Evolutionary conservation across 768 basidiomycete genomes (phyloP).

Genomic region (Tylopilus vinaceipallidus): DNA sequence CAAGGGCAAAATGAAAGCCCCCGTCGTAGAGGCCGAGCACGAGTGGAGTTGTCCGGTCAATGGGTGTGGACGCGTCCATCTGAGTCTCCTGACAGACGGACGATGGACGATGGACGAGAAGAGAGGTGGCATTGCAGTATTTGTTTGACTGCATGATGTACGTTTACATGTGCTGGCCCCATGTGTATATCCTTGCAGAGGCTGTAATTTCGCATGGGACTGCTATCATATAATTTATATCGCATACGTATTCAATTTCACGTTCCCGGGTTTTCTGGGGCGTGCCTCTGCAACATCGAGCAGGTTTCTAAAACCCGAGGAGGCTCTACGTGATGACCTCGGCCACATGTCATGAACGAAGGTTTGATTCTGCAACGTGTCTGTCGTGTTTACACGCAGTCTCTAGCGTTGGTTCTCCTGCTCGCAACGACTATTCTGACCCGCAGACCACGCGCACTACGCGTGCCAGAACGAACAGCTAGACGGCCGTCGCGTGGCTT

Average conservation of each 20-base stretch:
- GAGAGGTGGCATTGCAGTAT: slow-evolving; percentile 38
- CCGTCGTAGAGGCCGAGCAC: slow-evolving; percentile 44
- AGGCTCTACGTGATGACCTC: background rate
- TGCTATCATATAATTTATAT: slow-evolving; percentile 12
- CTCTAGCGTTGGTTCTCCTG: slow-evolving; percentile 3
- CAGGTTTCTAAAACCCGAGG: slow-evolving; percentile 6
- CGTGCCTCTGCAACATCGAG: too few species aligned
- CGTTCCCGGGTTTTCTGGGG: too few species aligned
- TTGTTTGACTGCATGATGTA: slow-evolving; percentile 32
- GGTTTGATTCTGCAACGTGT: slow-evolving; percentile 24
- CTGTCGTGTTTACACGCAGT: slow-evolving; percentile 10
- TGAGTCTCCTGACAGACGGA: slow-evolving; percentile 56
- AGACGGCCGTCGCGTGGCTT: slow-evolving; percentile 16
- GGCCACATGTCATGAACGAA: slow-evolving; percentile 20
- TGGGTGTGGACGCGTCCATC: slow-evolving; percentile 52
- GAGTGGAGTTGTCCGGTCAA: slow-evolving; percentile 67
- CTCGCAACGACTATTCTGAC: slow-evolving; percentile 6
- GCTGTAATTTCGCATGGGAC: slow-evolving; percentile 3
- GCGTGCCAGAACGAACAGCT: slow-evolving; percentile 25
- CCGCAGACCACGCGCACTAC: slow-evolving; percentile 22
- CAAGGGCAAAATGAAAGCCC: slow-evolving; percentile 35
- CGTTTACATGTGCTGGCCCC: slow-evolving; percentile 14
- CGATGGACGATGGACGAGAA: slow-evolving; percentile 59
- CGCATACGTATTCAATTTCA: slow-evolving; percentile 14
- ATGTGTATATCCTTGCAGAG: slow-evolving; percentile 1